Percentiles rank a stretch among this genome's conserved stretches.
Evolutionary conservation across 108 stramenopile genomes (phyloP).

Genomic region (Conticribra weissflogii): DNA sequence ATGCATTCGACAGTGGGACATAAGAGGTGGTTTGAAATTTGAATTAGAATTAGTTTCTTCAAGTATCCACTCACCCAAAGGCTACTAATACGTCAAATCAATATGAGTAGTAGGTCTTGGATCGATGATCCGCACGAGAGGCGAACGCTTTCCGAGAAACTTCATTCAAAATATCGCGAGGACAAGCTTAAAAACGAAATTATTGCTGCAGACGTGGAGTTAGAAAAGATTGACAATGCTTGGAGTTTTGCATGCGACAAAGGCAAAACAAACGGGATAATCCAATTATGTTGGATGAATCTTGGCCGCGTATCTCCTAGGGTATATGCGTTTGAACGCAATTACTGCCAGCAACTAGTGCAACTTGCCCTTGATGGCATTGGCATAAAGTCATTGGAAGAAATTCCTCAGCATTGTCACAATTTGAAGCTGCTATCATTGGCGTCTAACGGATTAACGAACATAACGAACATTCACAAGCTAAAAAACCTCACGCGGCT

Average conservation of each 20-base stretch:
- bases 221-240: conserved; percentile 2
- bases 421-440: conserved; percentile 33
- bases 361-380: conserved; percentile 34
- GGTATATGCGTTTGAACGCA: conserved; percentile 24
- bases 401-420: conserved; percentile 11
- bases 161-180: conserved; percentile 10
- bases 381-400: conserved; percentile 5
- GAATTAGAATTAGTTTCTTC: too few species aligned
- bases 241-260: conserved; percentile 34
- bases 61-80: too few species aligned
- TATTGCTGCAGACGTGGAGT: neutral
- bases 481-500: conserved; percentile 16
- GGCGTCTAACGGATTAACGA: conserved; percentile 33
- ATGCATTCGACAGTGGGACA: too few species aligned
- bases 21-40: too few species aligned
- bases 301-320: conserved; percentile 16
- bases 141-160: conserved; percentile 9
- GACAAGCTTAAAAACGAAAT: conserved; percentile 3
- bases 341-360: conserved; percentile 10
- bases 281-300: conserved; percentile 27
- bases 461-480: conserved; percentile 28
- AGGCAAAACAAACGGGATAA: conserved; percentile 16
- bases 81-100: too few species aligned
- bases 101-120: conserved; percentile 14
- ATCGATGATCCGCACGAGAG: conserved; percentile 18